Conservation (phyloP, 1,284 basidiomycete species). For the Cerrena zonata region DNA sequence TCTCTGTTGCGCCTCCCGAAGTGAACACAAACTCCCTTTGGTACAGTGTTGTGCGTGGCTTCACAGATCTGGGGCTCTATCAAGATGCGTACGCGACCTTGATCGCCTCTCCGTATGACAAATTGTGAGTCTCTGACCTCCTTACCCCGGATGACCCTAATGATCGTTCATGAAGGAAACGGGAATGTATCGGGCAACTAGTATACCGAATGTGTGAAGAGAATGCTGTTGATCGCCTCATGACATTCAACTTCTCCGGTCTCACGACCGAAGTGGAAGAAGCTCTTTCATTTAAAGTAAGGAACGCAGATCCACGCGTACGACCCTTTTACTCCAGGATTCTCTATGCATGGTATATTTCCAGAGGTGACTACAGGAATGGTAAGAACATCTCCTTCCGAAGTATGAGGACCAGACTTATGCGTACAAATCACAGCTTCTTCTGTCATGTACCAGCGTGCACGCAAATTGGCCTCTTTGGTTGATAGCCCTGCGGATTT, state of each 20-base stretch:
- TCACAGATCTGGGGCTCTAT: constrained; percentile 67
- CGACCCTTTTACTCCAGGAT: constrained; percentile 87
- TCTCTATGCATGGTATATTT: constrained; percentile 90
- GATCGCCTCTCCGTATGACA: constrained; percentile 66
- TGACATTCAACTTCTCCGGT: constrained; percentile 82
- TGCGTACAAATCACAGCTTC: constrained; percentile 51
- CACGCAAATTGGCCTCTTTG: constrained; percentile 68
- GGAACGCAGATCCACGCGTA: constrained; percentile 85
- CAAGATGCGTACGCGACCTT: constrained; percentile 82
- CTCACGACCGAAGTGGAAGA: constrained; percentile 86
- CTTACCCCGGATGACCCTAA: not conserved
- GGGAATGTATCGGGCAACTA: constrained; percentile 74
- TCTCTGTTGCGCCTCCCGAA: constrained; percentile 56
- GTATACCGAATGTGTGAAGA: constrained; percentile 92
- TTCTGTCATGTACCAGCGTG: constrained; percentile 90
- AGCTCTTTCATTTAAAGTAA: constrained; percentile 86
- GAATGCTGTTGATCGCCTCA: constrained; percentile 72
- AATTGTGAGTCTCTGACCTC: constrained; percentile 53
- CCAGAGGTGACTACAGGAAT: constrained; percentile 80
- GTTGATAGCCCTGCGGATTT: constrained; percentile 46
- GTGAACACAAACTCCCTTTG: constrained; percentile 50
- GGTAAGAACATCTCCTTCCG: constrained; percentile 47
- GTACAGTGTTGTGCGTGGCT: constrained; percentile 73
- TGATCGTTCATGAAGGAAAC: constrained; percentile 48
- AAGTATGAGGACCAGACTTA: constrained; percentile 2